A percentile compares a stretch with the other conserved stretches of the same genome.
These are phyloP conservation scores for Micractinium sp. DNA, from an alignment of 139 green algal species.

Conservation along the genomic window DNA sequence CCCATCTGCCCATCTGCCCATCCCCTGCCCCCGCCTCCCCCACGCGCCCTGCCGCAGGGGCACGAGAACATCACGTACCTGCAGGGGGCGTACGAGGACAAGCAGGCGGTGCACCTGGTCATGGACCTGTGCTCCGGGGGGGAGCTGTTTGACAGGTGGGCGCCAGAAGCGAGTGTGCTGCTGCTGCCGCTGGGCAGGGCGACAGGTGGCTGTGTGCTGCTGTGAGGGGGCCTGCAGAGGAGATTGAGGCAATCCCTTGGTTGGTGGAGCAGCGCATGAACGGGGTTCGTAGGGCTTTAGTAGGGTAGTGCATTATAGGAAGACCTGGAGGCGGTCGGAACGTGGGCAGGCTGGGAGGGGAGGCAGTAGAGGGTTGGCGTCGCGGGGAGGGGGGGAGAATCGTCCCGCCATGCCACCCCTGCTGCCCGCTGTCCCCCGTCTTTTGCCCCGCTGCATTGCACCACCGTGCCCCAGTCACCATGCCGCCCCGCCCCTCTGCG, in stretches of 20 bases:
- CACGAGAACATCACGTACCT: conserved; percentile 83
- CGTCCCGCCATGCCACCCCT: no score
- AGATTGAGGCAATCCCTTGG: no score
- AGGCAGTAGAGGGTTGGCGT: no score
- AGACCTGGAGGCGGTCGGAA: neutral
- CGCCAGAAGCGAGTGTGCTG: no score
- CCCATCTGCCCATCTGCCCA: neutral
- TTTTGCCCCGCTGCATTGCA: no score
- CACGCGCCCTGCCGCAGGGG: conserved; percentile 26
- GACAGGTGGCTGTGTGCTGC: no score
- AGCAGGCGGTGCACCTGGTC: conserved; percentile 82
- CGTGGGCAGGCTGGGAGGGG: neutral
- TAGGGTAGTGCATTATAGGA: no score
- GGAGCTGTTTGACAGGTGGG: conserved; percentile 98
- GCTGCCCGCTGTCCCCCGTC: neutral
- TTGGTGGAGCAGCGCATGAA: no score
- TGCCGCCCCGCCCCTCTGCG: neutral
- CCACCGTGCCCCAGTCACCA: neutral
- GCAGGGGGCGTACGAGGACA: conserved; percentile 82
- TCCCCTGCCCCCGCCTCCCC: neutral
- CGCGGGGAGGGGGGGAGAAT: no score
- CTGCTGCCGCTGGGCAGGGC: neutral
- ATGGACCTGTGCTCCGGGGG: conserved; percentile 93
- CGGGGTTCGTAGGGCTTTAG: no score
- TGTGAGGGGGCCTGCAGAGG: no score